These are phyloP conservation scores for Kappamyces sp. DNA, from an alignment of 192 early-diverging fungal genomes.

Conservation along the genomic window DNA sequence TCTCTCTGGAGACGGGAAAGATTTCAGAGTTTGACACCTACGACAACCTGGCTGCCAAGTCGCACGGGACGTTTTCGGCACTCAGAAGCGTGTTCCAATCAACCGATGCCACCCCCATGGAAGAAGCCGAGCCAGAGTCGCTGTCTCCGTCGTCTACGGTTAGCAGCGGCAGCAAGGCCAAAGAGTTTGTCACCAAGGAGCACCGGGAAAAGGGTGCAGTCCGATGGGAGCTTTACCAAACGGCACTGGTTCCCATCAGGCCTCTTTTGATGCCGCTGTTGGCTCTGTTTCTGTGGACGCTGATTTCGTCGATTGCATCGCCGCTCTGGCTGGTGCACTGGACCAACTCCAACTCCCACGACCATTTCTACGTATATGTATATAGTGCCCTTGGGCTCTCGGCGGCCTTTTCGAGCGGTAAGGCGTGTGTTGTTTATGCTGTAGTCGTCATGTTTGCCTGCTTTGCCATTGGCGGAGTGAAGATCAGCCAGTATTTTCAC, in stretches of 20 bases:
- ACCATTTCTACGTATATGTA: no score
- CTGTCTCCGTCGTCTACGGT: constrained; percentile 18
- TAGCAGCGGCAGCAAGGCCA: constrained; percentile 36
- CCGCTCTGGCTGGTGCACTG: constrained; percentile 9
- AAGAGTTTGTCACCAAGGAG: constrained; percentile 15
- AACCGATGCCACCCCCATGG: no score
- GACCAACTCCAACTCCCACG: not conserved
- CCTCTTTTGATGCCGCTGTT: constrained; percentile 72
- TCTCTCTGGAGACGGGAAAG: constrained; percentile 51
- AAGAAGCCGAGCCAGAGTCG: no score
- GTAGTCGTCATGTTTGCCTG: no score
- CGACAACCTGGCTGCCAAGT: constrained; percentile 66
- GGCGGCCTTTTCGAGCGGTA: no score
- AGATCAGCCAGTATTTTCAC: no score
- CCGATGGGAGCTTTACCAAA: constrained; percentile 51
- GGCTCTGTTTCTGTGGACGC: constrained; percentile 63
- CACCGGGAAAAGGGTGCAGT: constrained; percentile 31
- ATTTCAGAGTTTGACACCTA: constrained; percentile 64
- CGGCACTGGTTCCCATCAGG: constrained; percentile 59
- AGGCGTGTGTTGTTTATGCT: no score
- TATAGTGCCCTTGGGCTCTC: no score
- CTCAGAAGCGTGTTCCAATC: no score
- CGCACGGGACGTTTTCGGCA: constrained; percentile 21
- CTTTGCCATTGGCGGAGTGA: no score
- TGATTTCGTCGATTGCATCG: constrained; percentile 39